Evolutionary conservation across 2,329 filamentous ascomycete species (phyloP), one percentile per base, ranked within the genome.

Genomic region (Alternaria ethzedia): DNA sequence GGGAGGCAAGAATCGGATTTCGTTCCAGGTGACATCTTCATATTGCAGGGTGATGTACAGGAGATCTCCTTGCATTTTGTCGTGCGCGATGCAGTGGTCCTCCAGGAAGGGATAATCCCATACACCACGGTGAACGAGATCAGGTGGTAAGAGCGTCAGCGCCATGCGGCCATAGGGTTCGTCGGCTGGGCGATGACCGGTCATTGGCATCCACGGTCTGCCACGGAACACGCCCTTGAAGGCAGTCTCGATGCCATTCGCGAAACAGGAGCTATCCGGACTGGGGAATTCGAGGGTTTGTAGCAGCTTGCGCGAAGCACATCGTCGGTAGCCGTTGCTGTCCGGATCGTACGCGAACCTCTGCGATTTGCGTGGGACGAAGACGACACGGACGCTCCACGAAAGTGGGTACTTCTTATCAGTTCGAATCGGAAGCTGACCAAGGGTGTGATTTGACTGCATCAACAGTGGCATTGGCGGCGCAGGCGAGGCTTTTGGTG

Each of bases 21-120:
- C 79, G 54, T 77, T 75, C 80, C 79, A 81, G 2, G 76, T 78
- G 8, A 79, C 72, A 50, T 82, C 79, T 59, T 80, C 78, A 26
- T 79, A 77, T 57, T 79, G 78, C 12, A 81, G 72, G 5, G 79
- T 74, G 15, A 82, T 76, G 71, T 80, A 81, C 17, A 82, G 75
- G 15, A 82, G 58, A 56, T 82, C 79, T 28, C 80, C 80, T 44
- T 79, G 78, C 72, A 80, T 73, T 66, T 82, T 81, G 68, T 82
- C 79, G 65, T 80, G 78, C 10, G 78, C 75, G 46, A 81, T 78
- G 62, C 80, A 82, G 61, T 81, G 78, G 30, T 80, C 75, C 41
- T 81, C 79, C 23, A 82, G 69, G 60, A 81, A 82, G 4, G 75
- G 71, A 47, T 79, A 79, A 54, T 81, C 78, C 80, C 80, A 82